Percentiles rank a stretch among this genome's conserved stretches.
phyloP scores from a whole-genome alignment of 805 yeast species.

The Hanseniaspora lindneri region DNA sequence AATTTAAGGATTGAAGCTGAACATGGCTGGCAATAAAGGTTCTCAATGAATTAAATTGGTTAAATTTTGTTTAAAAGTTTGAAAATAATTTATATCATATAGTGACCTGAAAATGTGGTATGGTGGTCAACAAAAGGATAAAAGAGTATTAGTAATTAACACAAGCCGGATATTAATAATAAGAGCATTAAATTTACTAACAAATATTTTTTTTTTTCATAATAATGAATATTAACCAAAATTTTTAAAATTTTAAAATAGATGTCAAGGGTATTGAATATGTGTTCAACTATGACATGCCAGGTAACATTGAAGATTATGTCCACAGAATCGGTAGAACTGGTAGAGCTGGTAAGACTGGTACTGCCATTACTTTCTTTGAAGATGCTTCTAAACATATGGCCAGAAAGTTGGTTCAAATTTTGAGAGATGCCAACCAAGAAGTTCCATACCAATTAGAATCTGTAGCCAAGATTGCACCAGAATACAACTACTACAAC shows the following conservation, averaged over 20 bases:
- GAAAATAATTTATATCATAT: no score
- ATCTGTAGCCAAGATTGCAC: conserved; percentile 63
- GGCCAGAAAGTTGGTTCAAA: conserved; percentile 81
- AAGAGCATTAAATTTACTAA: conserved; percentile 4
- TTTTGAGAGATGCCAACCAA: conserved; percentile 92
- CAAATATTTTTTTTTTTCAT: neutral
- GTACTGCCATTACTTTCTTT: conserved; percentile 92
- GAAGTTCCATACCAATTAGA: conserved; percentile 67
- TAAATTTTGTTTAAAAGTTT: no score
- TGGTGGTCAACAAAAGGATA: no score
- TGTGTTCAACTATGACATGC: conserved; percentile 94
- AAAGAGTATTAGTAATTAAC: no score
- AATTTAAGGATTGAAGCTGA: no score
- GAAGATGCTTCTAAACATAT: conserved; percentile 75
- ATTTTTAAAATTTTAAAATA: conserved; percentile 26
- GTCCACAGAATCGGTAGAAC: conserved; percentile 99
- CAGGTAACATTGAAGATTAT: conserved; percentile 95
- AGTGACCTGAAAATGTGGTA: no score
- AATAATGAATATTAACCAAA: neutral
- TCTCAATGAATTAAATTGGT: no score
- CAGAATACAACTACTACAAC: conserved; percentile 50
- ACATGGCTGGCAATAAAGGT: no score
- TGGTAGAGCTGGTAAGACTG: conserved; percentile 95
- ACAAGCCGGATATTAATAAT: no score
- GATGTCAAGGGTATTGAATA: conserved; percentile 95